Evolutionary conservation across 2,329 filamentous ascomycete species (phyloP).

Genomic region (Erysiphe pulchra): DNA sequence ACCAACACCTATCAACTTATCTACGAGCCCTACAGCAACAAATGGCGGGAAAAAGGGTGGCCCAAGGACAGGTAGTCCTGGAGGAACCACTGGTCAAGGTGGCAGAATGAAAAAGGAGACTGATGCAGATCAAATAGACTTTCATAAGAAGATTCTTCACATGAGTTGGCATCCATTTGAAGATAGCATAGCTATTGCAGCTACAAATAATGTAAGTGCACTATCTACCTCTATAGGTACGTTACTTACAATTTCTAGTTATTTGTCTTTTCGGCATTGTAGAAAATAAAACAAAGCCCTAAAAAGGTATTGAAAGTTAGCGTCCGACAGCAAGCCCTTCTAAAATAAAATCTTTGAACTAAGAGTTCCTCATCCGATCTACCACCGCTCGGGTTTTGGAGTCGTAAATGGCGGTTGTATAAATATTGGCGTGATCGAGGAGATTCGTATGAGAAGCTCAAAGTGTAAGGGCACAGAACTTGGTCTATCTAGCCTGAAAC

Average conservation of each 20-base stretch:
- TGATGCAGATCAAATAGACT: constrained; percentile 96
- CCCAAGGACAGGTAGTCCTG: constrained; percentile 50
- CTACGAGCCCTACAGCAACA: constrained; percentile 42
- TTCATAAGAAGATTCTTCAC: constrained; percentile 99
- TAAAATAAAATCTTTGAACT: no score
- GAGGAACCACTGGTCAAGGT: constrained; percentile 45
- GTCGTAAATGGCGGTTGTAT: no score
- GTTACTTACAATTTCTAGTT: constrained; percentile 21
- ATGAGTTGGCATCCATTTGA: constrained; percentile 99
- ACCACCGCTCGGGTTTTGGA: no score
- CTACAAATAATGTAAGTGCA: constrained; percentile 85
- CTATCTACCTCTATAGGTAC: no score
- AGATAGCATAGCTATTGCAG: constrained; percentile 97
- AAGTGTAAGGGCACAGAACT: no score
- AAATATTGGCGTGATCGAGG: no score
- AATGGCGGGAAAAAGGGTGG: constrained; percentile 66
- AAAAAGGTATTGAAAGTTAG: no score
- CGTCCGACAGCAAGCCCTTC: no score
- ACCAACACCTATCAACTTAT: constrained; percentile 79
- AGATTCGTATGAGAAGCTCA: no score
- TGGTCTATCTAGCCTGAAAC: no score
- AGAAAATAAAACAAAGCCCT: constrained; percentile 11
- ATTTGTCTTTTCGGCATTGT: constrained; percentile 58
- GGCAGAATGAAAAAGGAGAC: constrained; percentile 98
- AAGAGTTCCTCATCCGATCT: no score